Base-by-base conservation (phyloP, 768 basidiomycete genomes). In the Suillus subaureus region DNA sequence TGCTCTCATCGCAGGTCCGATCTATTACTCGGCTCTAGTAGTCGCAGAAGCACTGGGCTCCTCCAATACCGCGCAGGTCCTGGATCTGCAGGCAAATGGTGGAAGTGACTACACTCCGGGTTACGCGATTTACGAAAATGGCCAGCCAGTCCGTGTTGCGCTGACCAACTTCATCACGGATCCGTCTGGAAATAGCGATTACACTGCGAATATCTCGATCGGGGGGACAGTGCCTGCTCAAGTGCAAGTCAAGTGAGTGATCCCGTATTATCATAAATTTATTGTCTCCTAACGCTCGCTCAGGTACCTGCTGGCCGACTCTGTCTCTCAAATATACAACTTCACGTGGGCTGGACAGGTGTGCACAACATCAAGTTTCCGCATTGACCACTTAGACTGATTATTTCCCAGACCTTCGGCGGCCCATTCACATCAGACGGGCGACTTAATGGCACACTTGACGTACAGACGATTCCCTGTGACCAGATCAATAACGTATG, bases 261-360 rank as follows among this genome's bases (percentile, higher is more conserved):
- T 4, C 9, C 31, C 21, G 33, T n/a, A 7, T 35, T 21, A n/a
- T n/a, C 21, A 31, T 23, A 7, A 18, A 11, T 28, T 26, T 52
- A 43, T 57, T 68, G 0, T 16, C 21, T 16, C 49, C 12, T 62
- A 35, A 13, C 15, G 4, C 28, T n/a, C 31, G 13, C 23, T 47
- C 55, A 87, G 88, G 70, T 91, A 89, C 70, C 79, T 91, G 33
- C 65, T 70, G 0, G 89, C 91, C 0, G 71, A 79, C 0, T 84
- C 84, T 1, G 87, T 91, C 4, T 78, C 85, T 1, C 83, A 86
- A 64, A 88, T 85, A 71, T 81, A 78, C 61, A 87, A 91, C 70
- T 86, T 93, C 65, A 89, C 86, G 0, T 94, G 92, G 91, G 92
- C 89, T 4, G 87, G 87, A 6, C 93, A 91, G 79, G 89, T 89